Evolutionary conservation across 768 basidiomycete genomes (phyloP).

Genomic region (Naganishia onofrii): DNA sequence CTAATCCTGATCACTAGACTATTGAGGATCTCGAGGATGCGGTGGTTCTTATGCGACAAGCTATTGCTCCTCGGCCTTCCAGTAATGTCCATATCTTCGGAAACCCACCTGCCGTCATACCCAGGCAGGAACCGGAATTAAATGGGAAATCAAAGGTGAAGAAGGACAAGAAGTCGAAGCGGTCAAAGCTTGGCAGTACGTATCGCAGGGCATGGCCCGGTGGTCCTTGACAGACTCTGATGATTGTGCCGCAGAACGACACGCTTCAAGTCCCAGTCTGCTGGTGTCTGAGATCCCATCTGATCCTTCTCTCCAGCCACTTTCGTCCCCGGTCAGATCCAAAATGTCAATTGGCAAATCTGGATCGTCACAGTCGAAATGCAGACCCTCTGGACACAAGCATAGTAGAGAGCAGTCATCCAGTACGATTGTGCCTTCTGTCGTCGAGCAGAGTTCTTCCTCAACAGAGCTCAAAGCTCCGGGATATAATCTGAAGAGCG

Average conservation of each 20-base stretch:
- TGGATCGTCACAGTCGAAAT: background rate
- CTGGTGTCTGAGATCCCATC: background rate
- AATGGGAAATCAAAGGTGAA: background rate
- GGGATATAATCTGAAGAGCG: background rate
- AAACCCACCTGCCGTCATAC: background rate
- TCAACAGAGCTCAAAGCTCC: background rate
- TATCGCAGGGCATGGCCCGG: background rate
- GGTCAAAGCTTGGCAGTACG: slow-evolving; percentile 26
- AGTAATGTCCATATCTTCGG: background rate
- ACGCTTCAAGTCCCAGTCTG: slow-evolving; percentile 24
- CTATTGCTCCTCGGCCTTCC: background rate
- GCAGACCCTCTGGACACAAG: background rate
- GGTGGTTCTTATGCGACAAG: slow-evolving; percentile 21
- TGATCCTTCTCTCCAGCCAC: background rate
- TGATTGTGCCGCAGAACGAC: slow-evolving; percentile 3
- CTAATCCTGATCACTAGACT: background rate
- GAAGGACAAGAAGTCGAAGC: slow-evolving; percentile 25
- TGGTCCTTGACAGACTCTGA: background rate
- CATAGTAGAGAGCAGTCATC: background rate
- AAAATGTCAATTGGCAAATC: slow-evolving; percentile 15
- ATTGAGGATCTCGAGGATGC: slow-evolving; percentile 28
- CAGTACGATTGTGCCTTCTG: slow-evolving; percentile 14
- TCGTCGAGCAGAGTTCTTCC: background rate
- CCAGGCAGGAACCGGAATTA: background rate
- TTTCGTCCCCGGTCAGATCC: background rate